Base-by-base conservation (phyloP, 495 filamentous ascomycete genomes). In the Penicillium pancosmium region DNA sequence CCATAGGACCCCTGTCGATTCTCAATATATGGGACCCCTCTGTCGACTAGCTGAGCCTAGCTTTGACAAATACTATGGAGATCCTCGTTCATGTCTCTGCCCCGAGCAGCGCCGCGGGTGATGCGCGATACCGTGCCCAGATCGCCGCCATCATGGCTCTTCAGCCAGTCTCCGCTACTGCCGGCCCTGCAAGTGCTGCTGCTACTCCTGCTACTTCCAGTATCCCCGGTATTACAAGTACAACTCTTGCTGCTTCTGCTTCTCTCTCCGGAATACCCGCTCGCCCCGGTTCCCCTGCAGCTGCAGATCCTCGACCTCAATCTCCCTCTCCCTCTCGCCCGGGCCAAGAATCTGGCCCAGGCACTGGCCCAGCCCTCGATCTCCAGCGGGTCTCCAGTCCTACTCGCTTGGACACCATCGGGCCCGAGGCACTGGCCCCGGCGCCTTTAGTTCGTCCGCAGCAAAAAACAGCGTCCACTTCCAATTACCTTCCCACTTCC, bases 31-130 rank as follows among this genome's bases (percentile, higher is more conserved):
- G n/a, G n/a, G n/a, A n/a, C n/a, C n/a, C n/a, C n/a, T n/a, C n/a
- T n/a, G n/a, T n/a, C n/a, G n/a, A n/a, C n/a, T n/a, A n/a, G n/a
- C n/a, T n/a, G n/a, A n/a, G n/a, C n/a, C 23, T 23, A 23, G 23
- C 23, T 23, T 3, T 60, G 57, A 60, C 57, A 60, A 60, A 60
- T 60, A 54, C 50, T 41, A 38, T 38, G 36, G 36, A 38, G 36
- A 85, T 91, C 48, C 77, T 91, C 50, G 83, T 90, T 19, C 89
- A 91, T 70, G 79, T 87, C 63, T 77, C 83, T 34, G 89, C 87
- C 33, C 84, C 88, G 50, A 85, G 86, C 68, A 76, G 70, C 50
- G 78, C 69, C 27, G 65, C 63, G 43, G 86, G 91, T 59, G 89
- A 92, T 71, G 76, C 77, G 4, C 69, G 72, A 57, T 91, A 92